phyloP scores from a whole-genome alignment of 768 basidiomycete genomes.

The Strobilomyces echinocephalus region DNA sequence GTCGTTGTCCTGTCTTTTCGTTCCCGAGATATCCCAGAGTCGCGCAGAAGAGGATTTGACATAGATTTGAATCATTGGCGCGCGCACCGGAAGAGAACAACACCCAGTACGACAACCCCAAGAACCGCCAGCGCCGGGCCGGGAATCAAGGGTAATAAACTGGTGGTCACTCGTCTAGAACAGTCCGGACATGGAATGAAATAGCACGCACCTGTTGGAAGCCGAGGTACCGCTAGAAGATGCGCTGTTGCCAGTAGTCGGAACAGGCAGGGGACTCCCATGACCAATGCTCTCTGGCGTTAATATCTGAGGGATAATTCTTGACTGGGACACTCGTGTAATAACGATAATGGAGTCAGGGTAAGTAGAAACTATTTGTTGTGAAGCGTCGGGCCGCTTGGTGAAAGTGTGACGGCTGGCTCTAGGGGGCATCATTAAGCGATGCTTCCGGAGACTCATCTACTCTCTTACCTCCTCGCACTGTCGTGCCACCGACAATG shows the following conservation, averaged over 20 bases:
- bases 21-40: neutral
- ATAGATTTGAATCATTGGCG: neutral
- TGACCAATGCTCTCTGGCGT: neutral
- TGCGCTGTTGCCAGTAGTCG: neutral
- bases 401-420: neutral
- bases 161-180: conserved; percentile 4
- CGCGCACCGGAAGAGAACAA: conserved; percentile 3
- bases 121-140: conserved; percentile 5
- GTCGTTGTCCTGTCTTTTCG: neutral
- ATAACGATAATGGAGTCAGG: neutral
- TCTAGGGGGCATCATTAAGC: neutral
- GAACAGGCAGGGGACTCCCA: neutral
- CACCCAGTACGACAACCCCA: conserved; percentile 4
- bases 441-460: neutral
- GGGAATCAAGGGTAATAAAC: conserved; percentile 12
- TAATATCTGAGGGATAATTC: neutral
- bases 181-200: neutral
- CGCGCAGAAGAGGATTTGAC: neutral
- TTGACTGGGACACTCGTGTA: neutral
- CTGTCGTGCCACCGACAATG: neutral
- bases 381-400: neutral
- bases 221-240: neutral
- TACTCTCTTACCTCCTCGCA: conserved; percentile 8
- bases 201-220: conserved; percentile 8
- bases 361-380: neutral